Percentiles rank a stretch among this genome's conserved stretches.
phyloP scores from a whole-genome alignment of 2,329 filamentous ascomycete genomes.

The Xylaria sp. region DNA sequence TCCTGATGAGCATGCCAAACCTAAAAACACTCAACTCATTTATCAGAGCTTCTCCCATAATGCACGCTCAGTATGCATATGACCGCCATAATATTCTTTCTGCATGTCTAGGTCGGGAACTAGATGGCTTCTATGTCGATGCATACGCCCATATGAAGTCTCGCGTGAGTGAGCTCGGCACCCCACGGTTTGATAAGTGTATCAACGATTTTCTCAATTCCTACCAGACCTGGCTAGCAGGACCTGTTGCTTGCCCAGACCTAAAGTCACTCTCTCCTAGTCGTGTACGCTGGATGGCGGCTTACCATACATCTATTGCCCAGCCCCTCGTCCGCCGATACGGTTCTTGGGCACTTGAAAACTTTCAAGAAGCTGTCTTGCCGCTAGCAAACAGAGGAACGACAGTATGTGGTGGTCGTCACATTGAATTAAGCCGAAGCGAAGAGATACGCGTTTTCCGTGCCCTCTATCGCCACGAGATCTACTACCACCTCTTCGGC shows the following conservation, averaged over 20 bases:
- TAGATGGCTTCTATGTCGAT: constrained; percentile 38
- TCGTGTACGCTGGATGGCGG: constrained; percentile 28
- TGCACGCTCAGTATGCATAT: constrained; percentile 40
- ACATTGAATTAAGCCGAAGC: constrained; percentile 15
- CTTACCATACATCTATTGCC: constrained; percentile 27
- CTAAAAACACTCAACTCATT: constrained; percentile 32
- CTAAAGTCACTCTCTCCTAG: not conserved
- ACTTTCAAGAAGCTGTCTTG: not conserved
- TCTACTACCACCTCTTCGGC: constrained; percentile 36
- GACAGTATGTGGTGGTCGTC: not conserved
- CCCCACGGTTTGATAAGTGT: not conserved
- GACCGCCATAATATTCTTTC: constrained; percentile 37
- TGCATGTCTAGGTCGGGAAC: constrained; percentile 33
- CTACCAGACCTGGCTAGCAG: not conserved
- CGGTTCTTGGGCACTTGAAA: constrained; percentile 21
- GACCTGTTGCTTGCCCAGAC: not conserved
- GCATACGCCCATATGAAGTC: constrained; percentile 38
- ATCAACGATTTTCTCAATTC: not conserved
- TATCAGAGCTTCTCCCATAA: constrained; percentile 37
- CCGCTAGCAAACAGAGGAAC: not conserved
- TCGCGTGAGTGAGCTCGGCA: constrained; percentile 28
- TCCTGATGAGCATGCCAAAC: constrained; percentile 38
- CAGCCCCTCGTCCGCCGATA: constrained; percentile 23
- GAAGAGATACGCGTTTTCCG: constrained; percentile 39
- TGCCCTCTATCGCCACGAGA: constrained; percentile 42